These are phyloP conservation scores for Fonsecaea pugnacius DNA, from an alignment of 2,329 filamentous ascomycete species.

Conservation along the genomic window DNA sequence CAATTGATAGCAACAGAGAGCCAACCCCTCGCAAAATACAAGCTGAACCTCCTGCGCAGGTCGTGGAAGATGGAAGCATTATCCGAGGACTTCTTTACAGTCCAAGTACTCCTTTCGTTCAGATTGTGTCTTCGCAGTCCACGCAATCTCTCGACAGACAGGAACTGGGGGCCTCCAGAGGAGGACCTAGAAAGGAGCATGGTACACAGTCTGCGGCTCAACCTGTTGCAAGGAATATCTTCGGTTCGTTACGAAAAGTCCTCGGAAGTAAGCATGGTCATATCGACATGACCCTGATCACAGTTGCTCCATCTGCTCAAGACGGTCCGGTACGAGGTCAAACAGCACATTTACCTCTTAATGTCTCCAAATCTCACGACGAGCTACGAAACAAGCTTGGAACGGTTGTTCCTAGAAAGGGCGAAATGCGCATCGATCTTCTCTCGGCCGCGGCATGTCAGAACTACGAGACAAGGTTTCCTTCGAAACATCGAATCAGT, in stretches of 20 bases:
- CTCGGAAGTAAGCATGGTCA: conserved; percentile 64
- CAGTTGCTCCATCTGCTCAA: conserved; percentile 32
- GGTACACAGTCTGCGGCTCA: conserved; percentile 16
- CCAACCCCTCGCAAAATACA: conserved; percentile 75
- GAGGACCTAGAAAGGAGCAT: conserved; percentile 19
- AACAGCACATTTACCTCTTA: conserved; percentile 48
- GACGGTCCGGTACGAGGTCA: conserved; percentile 37
- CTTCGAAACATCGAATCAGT: conserved; percentile 40
- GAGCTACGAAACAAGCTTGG: conserved; percentile 48
- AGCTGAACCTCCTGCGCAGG: conserved; percentile 16
- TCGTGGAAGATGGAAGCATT: conserved; percentile 68
- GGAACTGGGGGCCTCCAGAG: conserved; percentile 21
- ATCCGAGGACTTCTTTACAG: conserved; percentile 85
- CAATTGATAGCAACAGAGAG: conserved; percentile 51
- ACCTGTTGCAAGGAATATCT: conserved; percentile 82
- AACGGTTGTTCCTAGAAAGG: conserved; percentile 41
- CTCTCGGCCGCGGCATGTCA: conserved; percentile 78
- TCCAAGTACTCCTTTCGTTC: conserved; percentile 77
- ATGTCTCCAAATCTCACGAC: conserved; percentile 52
- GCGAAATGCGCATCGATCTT: conserved; percentile 74
- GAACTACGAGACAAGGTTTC: conserved; percentile 76
- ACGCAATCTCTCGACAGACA: conserved; percentile 49
- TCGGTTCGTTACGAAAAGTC: conserved; percentile 83
- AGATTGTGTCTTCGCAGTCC: conserved; percentile 62
- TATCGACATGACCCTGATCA: conserved; percentile 33